Percentiles rank a stretch among this genome's conserved stretches.
Conservation (phyloP, 75 land plant species). For the Pinus tabuliformis region DNA sequence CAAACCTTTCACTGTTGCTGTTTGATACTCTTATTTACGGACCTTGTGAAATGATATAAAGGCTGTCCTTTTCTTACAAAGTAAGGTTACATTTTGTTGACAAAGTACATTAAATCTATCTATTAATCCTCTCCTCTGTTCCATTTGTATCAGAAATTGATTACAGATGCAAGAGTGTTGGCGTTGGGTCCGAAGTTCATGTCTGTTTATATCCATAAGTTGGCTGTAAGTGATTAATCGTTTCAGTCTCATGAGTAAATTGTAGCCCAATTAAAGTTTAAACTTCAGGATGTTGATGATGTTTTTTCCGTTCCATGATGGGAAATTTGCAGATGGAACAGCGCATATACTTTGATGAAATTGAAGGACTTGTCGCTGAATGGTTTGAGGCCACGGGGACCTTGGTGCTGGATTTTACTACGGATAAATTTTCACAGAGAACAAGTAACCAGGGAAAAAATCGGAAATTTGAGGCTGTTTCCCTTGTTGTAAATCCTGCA, state of each 20-base stretch:
- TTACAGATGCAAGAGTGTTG: slow-evolving; percentile 87
- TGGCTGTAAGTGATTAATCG: slow-evolving; percentile 55
- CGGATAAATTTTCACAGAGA: slow-evolving; percentile 19
- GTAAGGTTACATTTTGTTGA: background rate
- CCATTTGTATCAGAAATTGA: slow-evolving; percentile 43
- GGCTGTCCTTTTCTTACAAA: no score
- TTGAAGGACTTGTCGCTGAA: slow-evolving; percentile 72
- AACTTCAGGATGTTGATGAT: background rate
- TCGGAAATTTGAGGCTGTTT: slow-evolving; percentile 61
- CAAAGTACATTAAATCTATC: background rate
- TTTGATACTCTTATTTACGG: no score
- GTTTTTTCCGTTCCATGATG: slow-evolving; percentile 5
- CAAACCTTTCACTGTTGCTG: no score
- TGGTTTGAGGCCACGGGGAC: slow-evolving; percentile 88
- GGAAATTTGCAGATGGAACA: slow-evolving; percentile 68
- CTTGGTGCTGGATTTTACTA: slow-evolving; percentile 55
- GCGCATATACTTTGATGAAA: slow-evolving; percentile 88
- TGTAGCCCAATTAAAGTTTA: background rate
- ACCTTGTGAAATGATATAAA: no score
- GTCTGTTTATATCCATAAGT: slow-evolving; percentile 71
- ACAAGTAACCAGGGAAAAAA: slow-evolving; percentile 30
- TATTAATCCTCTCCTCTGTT: background rate
- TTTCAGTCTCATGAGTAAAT: background rate
- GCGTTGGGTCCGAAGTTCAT: slow-evolving; percentile 92
- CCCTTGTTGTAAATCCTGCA: slow-evolving; percentile 54